Base-by-base conservation (phyloP, 148 eudicot species). In the Euryodendron excelsum region DNA sequence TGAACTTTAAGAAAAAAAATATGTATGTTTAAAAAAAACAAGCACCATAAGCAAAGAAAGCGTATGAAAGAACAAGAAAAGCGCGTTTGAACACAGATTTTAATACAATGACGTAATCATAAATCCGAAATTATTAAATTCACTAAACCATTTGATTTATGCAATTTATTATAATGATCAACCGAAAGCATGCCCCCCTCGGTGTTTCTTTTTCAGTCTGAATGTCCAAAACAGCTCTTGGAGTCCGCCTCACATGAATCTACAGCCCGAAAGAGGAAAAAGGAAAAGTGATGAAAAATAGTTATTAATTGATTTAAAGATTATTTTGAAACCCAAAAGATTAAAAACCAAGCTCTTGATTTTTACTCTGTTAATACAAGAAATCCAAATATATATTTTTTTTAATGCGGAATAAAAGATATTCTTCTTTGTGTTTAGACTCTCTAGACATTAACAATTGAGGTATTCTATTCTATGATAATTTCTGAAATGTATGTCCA, bases 211-310 rank as follows among this genome's bases (percentile, higher is more conserved):
- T 73, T 34, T n/a, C 3, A n/a, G 77, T 56, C 44, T 56, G 65
- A 73, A 56, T 73, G 65, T 47, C 64, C 48, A n/a, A 31, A 34
- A 53, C 39, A 73, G 76, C 50, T 66, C 23, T 65, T 48, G 72
- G n/a, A 30, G 36, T 48, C 31, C 11, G n/a, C 64, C 20, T 56
- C 30, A n/a, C 77, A 55, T 39, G 77, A 73, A 53, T 73, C 64
- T 59, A 73, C 77, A 73, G 77, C 77, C 64, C 50, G 4, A 73
- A 73, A 73, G 77, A 73, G 50, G 65, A 23, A 69, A 73, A 56
- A 73, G 30, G 23, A 36, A 73, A 34, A 73, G n/a, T 28, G 34
- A 73, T 66, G 23, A 55, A 20, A 4, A 36, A 30, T 10, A 33
- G 17, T 73, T 33, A 73, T 34, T 13, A 21, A 73, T 37, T 31